Evolutionary conservation across 1,139 yeast genomes (phyloP), one percentile per base, ranked within the genome.

Genomic region (Blastobotrys buckinghamii): DNA sequence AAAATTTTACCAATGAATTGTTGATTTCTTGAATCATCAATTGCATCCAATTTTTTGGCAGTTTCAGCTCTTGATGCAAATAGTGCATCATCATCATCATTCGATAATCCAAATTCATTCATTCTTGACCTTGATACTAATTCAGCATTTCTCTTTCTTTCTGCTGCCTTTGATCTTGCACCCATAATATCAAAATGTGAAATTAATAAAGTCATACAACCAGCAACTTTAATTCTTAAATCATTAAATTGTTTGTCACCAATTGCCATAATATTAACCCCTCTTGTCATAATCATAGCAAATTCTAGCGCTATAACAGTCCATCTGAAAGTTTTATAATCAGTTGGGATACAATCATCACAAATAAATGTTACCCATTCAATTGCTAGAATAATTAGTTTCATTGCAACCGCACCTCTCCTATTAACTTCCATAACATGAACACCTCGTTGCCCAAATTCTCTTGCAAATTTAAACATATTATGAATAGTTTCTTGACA

Each of bases 131-230:
- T n/a, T 73, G 73, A 40, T 75, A 79, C 57, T 71, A 78, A 62
- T 74, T 72, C 67, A 73, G 70, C 60, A 74, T 73, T 57, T 71
- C 76, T 64, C 58, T 67, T 62, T 68, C 76, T 73, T 57, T 83
- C 89, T 2, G 89, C 89, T 53, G 87, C 94, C 62, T 84, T 85
- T 6, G 96, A 85, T 60, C 97, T 77, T 0, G 97, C 97, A 47
- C 98, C 98, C 96, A 92, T 92, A 50, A 92, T 89, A 69, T 92
- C 98, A 63, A 92, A 92, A 69, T 92, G 98, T 0, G 97, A 87
- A 55, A 92, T 90, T 54, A 92, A 74, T 48, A 92, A 72, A 1
- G 97, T 82, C 94, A 92, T 89, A 67, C 97, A 89, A 1, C 95
- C 86, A 0, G 97, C 96, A 40, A 92, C 96, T 62, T 88, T 89